These are phyloP conservation scores for Diaporthe ampelina DNA, from an alignment of 2,329 filamentous ascomycete species.

Conservation along the genomic window DNA sequence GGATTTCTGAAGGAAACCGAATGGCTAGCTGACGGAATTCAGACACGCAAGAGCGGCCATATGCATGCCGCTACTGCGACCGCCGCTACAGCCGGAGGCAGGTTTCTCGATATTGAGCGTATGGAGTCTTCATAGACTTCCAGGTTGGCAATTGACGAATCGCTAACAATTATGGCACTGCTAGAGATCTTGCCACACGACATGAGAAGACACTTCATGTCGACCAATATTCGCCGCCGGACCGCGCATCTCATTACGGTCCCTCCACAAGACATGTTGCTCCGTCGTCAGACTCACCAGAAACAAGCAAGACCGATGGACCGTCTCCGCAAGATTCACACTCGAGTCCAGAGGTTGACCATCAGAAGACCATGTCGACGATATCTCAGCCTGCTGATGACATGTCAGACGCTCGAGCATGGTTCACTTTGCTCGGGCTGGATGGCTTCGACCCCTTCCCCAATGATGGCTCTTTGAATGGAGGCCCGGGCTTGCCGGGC, in stretches of 20 bases:
- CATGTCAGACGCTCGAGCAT: background rate
- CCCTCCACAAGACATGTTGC: background rate
- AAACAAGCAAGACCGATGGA: too few species aligned
- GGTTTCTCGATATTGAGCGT: background rate
- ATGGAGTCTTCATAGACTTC: too few species aligned
- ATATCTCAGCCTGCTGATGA: background rate
- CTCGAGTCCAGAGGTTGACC: background rate
- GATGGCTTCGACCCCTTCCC: background rate
- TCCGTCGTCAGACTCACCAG: background rate
- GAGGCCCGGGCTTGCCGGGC: background rate
- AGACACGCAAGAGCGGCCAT: constrained; percentile 12
- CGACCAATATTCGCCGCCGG: background rate
- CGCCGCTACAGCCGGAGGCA: constrained; percentile 11
- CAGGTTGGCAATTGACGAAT: too few species aligned
- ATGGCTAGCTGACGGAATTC: background rate
- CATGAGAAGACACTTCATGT: constrained; percentile 22
- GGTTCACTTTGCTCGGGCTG: background rate
- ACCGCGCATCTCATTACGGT: background rate
- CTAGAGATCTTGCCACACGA: background rate
- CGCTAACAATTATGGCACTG: background rate
- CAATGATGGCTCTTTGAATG: background rate
- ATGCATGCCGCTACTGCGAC: background rate
- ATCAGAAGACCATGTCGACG: background rate
- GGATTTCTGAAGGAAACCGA: background rate
- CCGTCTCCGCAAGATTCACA: background rate